Percentiles rank a stretch among this genome's conserved stretches.
phyloP scores from a whole-genome alignment of 306 rosid species.

The Alnus glutinosa region DNA sequence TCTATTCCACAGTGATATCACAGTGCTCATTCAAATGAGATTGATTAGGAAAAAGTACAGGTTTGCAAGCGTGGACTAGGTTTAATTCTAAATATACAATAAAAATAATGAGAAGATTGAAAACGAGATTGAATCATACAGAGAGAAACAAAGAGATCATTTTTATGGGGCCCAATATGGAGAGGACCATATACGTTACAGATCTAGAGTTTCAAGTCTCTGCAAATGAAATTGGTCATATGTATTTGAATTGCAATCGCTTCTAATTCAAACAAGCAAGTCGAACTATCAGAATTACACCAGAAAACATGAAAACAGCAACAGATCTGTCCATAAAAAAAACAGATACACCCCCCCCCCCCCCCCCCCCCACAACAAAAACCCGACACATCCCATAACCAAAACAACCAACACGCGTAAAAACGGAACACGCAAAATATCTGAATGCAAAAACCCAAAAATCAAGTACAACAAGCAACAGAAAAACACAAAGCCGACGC shows the following conservation, averaged over 20 bases:
- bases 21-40: not conserved
- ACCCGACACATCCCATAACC: not conserved
- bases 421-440: not conserved
- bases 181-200: conserved; percentile 7
- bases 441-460: conserved; percentile 3
- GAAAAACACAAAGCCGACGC: not conserved
- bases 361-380: not conserved
- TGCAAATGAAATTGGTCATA: conserved; percentile 12
- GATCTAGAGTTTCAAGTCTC: conserved; percentile 38
- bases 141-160: not conserved
- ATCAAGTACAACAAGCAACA: conserved; percentile 8
- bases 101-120: not conserved
- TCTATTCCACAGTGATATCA: not conserved
- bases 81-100: not conserved
- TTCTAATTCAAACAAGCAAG: conserved; percentile 12
- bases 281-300: conserved; percentile 40
- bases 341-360: conserved; percentile 14
- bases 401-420: not conserved
- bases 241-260: not conserved
- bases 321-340: conserved; percentile 38
- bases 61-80: not conserved
- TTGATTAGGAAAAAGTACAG: not conserved
- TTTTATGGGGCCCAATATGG: not conserved
- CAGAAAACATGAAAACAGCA: conserved; percentile 19
- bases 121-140: not conserved